Evolutionary conservation across 768 basidiomycete species (phyloP).

Genomic region (Gyrodon lividus): DNA sequence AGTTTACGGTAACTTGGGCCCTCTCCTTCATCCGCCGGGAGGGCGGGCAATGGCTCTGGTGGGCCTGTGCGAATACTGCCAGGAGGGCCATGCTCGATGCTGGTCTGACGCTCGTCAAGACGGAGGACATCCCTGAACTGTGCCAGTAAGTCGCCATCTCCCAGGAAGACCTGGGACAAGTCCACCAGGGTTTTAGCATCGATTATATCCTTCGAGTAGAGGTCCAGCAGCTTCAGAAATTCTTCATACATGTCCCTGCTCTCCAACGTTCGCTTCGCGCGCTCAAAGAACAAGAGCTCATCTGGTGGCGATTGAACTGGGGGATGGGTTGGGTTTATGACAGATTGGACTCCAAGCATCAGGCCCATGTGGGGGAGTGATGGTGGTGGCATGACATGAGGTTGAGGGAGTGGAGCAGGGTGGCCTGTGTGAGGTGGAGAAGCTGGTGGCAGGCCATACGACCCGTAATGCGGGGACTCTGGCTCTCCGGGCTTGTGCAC

Average conservation of each 20-base stretch:
- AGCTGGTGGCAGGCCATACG: constrained; percentile 44
- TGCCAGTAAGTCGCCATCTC: constrained; percentile 71
- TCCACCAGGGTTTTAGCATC: constrained; percentile 81
- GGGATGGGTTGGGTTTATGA: constrained; percentile 27
- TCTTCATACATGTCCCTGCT: constrained; percentile 83
- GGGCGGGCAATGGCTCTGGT: constrained; percentile 73
- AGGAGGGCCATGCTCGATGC: constrained; percentile 67
- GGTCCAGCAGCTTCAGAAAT: constrained; percentile 87
- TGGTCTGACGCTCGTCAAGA: constrained; percentile 67
- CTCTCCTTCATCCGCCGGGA: constrained; percentile 79
- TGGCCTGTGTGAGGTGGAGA: constrained; percentile 34
- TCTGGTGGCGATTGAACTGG: constrained; percentile 49
- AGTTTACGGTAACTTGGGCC: constrained; percentile 93
- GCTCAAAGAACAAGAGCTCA: constrained; percentile 92
- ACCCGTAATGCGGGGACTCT: constrained; percentile 43
- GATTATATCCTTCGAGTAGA: constrained; percentile 91
- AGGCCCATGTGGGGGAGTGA: constrained; percentile 28
- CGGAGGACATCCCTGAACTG: constrained; percentile 88
- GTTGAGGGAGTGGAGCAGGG: constrained; percentile 15
- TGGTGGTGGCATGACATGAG: constrained; percentile 31
- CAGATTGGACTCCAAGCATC: constrained; percentile 16
- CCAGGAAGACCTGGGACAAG: constrained; percentile 77
- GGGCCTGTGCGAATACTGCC: constrained; percentile 76
- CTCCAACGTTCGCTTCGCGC: constrained; percentile 79
- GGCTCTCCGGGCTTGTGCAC: constrained; percentile 60